These are phyloP conservation scores for Talaromyces piceae DNA, from an alignment of 2,329 filamentous ascomycete species.

Conservation along the genomic window DNA sequence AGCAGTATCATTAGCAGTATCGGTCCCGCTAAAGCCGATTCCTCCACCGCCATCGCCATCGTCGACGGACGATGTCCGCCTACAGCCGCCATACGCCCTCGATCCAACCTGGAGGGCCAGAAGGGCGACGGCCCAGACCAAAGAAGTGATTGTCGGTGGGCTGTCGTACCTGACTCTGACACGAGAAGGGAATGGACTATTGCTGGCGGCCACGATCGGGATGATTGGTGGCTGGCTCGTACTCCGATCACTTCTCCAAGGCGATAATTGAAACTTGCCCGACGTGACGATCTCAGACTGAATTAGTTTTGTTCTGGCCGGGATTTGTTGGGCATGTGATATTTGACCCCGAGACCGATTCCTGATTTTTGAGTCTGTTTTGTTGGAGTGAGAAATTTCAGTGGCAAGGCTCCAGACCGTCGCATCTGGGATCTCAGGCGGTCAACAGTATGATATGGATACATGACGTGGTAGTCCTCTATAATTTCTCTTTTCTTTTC, in stretches of 20 bases:
- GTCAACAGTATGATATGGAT: neutral
- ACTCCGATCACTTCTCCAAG: conserved; percentile 23
- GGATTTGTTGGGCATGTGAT: neutral
- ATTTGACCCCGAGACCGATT: neutral
- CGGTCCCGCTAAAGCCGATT: conserved; percentile 51
- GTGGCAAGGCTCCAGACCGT: no score
- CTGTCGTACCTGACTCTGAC: conserved; percentile 47
- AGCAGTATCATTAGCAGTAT: conserved; percentile 65
- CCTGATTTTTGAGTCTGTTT: no score
- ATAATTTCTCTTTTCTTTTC: no score
- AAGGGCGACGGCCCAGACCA: conserved; percentile 47
- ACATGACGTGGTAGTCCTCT: neutral
- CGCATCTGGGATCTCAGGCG: no score
- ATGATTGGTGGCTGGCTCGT: conserved; percentile 36
- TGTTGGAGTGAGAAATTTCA: no score
- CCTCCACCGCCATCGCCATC: conserved; percentile 25
- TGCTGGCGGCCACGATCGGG: conserved; percentile 33
- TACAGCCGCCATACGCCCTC: conserved; percentile 50
- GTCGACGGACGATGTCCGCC: conserved; percentile 28
- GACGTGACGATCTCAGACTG: neutral
- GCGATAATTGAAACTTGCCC: conserved; percentile 4
- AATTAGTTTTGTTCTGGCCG: neutral
- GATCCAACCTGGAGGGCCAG: conserved; percentile 50
- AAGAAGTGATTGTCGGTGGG: conserved; percentile 54
- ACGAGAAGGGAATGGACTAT: conserved; percentile 38